Evolutionary conservation across 768 basidiomycete genomes (phyloP).

Genomic region (Chalciporus chontae): DNA sequence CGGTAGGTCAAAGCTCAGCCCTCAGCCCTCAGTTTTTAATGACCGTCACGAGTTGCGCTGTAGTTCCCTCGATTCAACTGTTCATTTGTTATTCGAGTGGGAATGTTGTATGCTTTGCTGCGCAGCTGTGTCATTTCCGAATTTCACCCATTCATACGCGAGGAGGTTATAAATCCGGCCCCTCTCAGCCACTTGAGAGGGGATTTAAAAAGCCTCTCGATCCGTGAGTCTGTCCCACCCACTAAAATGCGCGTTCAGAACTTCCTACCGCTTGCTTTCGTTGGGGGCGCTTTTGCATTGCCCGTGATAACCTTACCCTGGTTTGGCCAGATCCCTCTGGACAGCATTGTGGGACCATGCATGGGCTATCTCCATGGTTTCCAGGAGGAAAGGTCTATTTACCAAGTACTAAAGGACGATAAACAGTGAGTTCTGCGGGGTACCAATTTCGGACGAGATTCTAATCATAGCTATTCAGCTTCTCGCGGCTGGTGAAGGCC

Average conservation of each 20-base stretch:
- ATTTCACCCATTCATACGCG: neutral
- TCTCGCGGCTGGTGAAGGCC: slow-evolving; percentile 38
- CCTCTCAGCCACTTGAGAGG: neutral
- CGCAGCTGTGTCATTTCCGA: neutral
- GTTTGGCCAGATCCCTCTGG: slow-evolving; percentile 21
- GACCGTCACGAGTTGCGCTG: too few species aligned
- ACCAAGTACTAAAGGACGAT: slow-evolving; percentile 25
- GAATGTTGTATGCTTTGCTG: neutral
- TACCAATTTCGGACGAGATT: neutral
- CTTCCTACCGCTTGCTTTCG: slow-evolving; percentile 13
- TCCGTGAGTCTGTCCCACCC: neutral
- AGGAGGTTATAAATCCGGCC: neutral
- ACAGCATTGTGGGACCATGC: slow-evolving; percentile 2
- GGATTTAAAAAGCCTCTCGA: neutral
- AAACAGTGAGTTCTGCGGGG: slow-evolving; percentile 12
- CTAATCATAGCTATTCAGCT: slow-evolving; percentile 23
- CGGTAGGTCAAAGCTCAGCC: too few species aligned
- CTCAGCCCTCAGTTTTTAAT: too few species aligned
- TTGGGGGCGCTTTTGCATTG: slow-evolving; percentile 14
- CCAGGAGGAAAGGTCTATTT: slow-evolving; percentile 24
- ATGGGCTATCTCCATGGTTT: slow-evolving; percentile 1
- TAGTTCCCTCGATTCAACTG: too few species aligned
- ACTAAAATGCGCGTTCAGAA: slow-evolving; percentile 12
- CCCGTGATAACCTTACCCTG: slow-evolving; percentile 19
- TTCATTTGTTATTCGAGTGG: too few species aligned